phyloP scores from a whole-genome alignment of 345 rosid genomes.

The Eucalyptus guilfoylei region DNA sequence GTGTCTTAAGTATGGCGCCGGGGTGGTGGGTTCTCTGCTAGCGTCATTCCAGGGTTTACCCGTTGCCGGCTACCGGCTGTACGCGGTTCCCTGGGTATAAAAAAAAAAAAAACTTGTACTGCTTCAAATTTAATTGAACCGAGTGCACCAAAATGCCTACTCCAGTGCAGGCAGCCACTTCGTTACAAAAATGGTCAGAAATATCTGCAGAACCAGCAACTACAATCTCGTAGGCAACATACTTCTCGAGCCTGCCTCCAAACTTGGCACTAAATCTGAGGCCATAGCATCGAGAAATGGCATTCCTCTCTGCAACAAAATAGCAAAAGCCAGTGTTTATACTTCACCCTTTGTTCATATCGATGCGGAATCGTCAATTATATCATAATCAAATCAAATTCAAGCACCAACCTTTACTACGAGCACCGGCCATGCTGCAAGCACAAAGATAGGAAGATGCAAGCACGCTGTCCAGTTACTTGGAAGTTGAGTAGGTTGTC shows the following conservation, averaged over 20 bases:
- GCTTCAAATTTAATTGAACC: not conserved
- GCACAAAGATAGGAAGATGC: not conserved
- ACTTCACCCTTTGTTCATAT: not conserved
- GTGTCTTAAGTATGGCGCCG: no score
- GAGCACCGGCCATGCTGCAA: not conserved
- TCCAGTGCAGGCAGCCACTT: not conserved
- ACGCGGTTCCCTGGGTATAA: no score
- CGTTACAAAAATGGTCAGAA: not conserved
- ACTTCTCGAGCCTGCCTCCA: not conserved
- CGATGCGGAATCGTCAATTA: not conserved
- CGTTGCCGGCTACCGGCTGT: no score
- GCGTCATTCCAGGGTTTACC: no score
- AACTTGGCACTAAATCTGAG: slow-evolving; percentile 4
- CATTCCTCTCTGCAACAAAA: not conserved
- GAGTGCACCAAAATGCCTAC: not conserved
- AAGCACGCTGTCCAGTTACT: not conserved
- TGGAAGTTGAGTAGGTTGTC: not conserved
- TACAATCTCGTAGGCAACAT: not conserved
- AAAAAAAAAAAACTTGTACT: no score
- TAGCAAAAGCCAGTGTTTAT: not conserved
- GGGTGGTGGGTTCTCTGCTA: no score
- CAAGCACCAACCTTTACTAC: not conserved
- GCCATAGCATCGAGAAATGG: slow-evolving; percentile 14
- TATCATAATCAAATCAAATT: not conserved
- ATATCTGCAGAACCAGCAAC: not conserved